These are phyloP conservation scores for Microsporum canis DNA, from an alignment of 2,329 filamentous ascomycete genomes.

Conservation along the genomic window DNA sequence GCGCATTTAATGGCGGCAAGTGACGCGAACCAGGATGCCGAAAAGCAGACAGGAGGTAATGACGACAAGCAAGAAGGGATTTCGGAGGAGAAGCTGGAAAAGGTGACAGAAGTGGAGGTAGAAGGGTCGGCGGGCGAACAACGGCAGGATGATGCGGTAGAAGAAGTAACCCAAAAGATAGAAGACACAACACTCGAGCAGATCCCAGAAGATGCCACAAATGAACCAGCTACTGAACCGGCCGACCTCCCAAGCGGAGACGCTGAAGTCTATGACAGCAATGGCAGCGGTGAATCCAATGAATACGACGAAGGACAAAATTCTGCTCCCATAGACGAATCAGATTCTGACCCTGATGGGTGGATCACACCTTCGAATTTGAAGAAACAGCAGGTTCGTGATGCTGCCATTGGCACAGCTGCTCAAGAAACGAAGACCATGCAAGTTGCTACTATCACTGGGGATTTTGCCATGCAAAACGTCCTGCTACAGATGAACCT, in stretches of 20 bases:
- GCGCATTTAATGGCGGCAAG: slow-evolving; percentile 15
- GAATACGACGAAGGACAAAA: slow-evolving; percentile 22
- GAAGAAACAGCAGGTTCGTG: slow-evolving; percentile 65
- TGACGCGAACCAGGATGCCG: slow-evolving; percentile 16
- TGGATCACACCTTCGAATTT: slow-evolving; percentile 96
- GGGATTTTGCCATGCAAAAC: slow-evolving; percentile 97
- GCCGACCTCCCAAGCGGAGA: not conserved
- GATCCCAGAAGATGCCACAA: not conserved
- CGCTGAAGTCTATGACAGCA: not conserved
- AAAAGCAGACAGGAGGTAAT: slow-evolving; percentile 13
- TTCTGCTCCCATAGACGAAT: slow-evolving; percentile 16
- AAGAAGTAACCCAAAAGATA: slow-evolving; percentile 22
- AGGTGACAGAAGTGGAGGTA: slow-evolving; percentile 15
- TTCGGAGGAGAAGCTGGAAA: slow-evolving; percentile 19
- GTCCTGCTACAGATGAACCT: slow-evolving; percentile 91
- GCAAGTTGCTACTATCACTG: slow-evolving; percentile 83
- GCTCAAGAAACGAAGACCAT: slow-evolving; percentile 52
- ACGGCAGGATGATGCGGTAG: slow-evolving; percentile 16
- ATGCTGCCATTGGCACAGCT: slow-evolving; percentile 42
- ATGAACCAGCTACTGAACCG: not conserved
- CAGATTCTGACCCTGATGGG: slow-evolving; percentile 49
- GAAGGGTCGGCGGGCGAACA: not conserved
- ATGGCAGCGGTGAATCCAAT: slow-evolving; percentile 14
- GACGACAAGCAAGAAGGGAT: slow-evolving; percentile 17
- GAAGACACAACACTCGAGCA: slow-evolving; percentile 21